Conservation (phyloP, 345 rosid genomes). For the Orychophragmus violaceus region DNA sequence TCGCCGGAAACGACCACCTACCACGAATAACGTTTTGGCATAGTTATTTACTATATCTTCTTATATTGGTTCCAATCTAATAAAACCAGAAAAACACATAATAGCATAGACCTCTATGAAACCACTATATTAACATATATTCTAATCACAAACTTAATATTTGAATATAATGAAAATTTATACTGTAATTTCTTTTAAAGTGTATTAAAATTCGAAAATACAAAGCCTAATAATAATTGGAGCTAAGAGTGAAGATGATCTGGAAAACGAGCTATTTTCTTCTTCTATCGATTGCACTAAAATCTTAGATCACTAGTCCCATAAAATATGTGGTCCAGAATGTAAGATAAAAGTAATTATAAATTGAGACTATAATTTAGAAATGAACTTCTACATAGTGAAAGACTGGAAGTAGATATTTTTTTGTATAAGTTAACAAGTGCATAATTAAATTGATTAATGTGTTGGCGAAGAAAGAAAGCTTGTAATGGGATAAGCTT, state of each 20-base stretch:
- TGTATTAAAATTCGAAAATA: too few relatives aligned
- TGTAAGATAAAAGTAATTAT: background rate
- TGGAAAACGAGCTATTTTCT: background rate
- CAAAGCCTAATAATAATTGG: background rate
- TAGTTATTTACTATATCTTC: too few relatives aligned
- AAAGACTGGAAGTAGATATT: constrained; percentile 12
- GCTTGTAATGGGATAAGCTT: background rate
- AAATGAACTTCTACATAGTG: background rate
- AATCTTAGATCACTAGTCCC: background rate
- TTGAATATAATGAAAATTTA: too few relatives aligned
- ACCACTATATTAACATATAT: background rate
- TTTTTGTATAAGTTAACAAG: background rate
- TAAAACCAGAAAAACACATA: too few relatives aligned
- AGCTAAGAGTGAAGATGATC: background rate
- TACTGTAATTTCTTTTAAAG: background rate
- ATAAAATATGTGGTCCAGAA: background rate
- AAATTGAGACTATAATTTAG: background rate
- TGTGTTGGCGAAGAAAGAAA: background rate
- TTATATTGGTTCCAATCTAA: too few relatives aligned
- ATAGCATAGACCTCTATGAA: too few relatives aligned
- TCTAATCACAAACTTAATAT: background rate
- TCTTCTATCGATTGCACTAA: background rate
- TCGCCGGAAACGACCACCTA: too few relatives aligned
- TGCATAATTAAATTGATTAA: background rate
- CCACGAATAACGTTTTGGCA: too few relatives aligned